Evolutionary conservation across 352 stramenopile genomes (phyloP).

Genomic region (Globisporangium spinosum): DNA sequence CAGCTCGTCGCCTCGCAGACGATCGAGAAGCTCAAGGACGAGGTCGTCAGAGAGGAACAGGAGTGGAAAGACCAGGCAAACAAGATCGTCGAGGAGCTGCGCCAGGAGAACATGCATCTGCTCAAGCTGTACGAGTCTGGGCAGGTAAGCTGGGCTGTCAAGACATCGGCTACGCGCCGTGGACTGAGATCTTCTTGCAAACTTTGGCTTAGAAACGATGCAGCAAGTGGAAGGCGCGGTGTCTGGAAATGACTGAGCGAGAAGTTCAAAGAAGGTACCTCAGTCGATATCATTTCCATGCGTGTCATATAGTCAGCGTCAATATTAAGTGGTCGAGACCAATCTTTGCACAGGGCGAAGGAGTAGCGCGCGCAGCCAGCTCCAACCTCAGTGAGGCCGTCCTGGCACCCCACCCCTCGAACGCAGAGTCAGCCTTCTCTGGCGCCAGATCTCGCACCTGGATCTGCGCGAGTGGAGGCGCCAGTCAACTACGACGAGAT

Average conservation of each 20-base stretch:
- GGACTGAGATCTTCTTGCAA: not conserved
- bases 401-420: constrained; percentile 30
- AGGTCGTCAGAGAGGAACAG: constrained; percentile 44
- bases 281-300: not conserved
- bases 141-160: constrained; percentile 26
- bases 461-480: constrained; percentile 1
- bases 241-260: constrained; percentile 39
- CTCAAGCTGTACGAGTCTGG: constrained; percentile 46
- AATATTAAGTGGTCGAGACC: not conserved
- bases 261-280: constrained; percentile 32
- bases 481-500: constrained; percentile 55
- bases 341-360: constrained; percentile 17
- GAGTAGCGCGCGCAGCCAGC: constrained; percentile 41
- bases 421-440: constrained; percentile 35
- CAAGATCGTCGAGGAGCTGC: constrained; percentile 54
- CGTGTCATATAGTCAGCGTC: not conserved
- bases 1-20: constrained; percentile 48
- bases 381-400: constrained; percentile 15
- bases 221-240: constrained; percentile 67
- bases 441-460: not conserved
- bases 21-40: constrained; percentile 61
- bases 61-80: constrained; percentile 49
- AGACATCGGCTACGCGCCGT: not conserved
- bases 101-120: constrained; percentile 58
- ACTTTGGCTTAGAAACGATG: constrained; percentile 47